Percentiles rank a stretch among this genome's conserved stretches.
These are phyloP conservation scores for Termitomyces titanicus DNA, from an alignment of 768 basidiomycete genomes.

Conservation along the genomic window DNA sequence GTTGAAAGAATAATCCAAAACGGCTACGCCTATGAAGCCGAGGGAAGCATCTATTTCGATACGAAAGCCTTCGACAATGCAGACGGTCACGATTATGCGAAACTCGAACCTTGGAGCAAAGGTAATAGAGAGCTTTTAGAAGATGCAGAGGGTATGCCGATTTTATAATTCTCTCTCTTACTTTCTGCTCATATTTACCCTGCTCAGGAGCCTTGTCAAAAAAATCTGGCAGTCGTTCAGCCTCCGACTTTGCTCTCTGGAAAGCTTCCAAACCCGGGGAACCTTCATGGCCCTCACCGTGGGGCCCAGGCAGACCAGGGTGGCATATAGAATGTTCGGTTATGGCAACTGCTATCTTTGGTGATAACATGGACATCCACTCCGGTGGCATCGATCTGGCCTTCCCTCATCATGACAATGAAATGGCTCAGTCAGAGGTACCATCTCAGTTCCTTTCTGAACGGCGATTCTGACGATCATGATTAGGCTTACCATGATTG, in stretches of 20 bases:
- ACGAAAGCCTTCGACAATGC: slow-evolving; percentile 76
- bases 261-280: slow-evolving; percentile 96
- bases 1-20: slow-evolving; percentile 82
- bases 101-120: slow-evolving; percentile 94
- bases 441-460: slow-evolving; percentile 8
- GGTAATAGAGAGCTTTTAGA: slow-evolving; percentile 87
- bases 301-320: slow-evolving; percentile 94
- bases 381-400: slow-evolving; percentile 95
- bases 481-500: slow-evolving; percentile 89
- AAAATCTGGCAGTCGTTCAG: slow-evolving; percentile 65
- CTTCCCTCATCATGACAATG: slow-evolving; percentile 99
- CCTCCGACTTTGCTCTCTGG: slow-evolving; percentile 96
- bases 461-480: neutral
- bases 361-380: slow-evolving; percentile 94
- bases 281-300: slow-evolving; percentile 93
- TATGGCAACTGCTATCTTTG: slow-evolving; percentile 91
- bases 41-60: slow-evolving; percentile 91
- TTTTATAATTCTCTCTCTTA: neutral
- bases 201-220: slow-evolving; percentile 35
- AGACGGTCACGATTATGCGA: slow-evolving; percentile 82
- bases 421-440: slow-evolving; percentile 96
- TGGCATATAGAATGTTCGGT: slow-evolving; percentile 99
- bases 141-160: slow-evolving; percentile 79
- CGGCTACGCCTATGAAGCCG: slow-evolving; percentile 68
- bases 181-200: slow-evolving; percentile 5